A percentile compares a stretch with the other conserved stretches of the same genome.
phyloP scores from a whole-genome alignment of 306 rosid species.

The Prunus fruticosa region DNA sequence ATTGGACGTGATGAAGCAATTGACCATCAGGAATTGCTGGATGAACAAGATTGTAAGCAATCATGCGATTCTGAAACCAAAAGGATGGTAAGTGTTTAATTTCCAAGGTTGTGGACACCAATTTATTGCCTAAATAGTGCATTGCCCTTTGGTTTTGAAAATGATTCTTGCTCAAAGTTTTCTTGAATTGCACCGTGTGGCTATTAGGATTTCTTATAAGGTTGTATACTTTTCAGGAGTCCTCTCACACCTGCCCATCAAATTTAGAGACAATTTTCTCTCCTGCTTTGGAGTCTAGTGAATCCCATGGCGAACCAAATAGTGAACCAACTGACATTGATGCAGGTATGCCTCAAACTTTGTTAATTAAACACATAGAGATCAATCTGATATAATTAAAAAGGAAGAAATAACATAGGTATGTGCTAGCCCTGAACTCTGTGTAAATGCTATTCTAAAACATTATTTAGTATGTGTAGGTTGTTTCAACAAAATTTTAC shows the following conservation, averaged over 20 bases:
- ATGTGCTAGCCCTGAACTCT: not conserved
- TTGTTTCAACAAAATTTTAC: not conserved
- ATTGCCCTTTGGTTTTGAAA: not conserved
- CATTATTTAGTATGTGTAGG: not conserved
- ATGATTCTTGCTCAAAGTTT: not conserved
- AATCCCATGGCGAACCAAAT: slow-evolving; percentile 38
- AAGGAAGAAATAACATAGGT: not conserved
- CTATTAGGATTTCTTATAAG: slow-evolving; percentile 1
- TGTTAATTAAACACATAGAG: not conserved
- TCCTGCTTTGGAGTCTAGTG: slow-evolving; percentile 64
- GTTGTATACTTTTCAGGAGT: slow-evolving; percentile 46
- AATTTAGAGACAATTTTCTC: slow-evolving; percentile 70
- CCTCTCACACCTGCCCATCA: slow-evolving; percentile 36
- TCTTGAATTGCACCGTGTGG: not conserved
- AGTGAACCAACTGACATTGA: slow-evolving; percentile 45
- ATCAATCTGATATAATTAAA: not conserved
- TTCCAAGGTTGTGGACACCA: not conserved
- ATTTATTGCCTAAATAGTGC: not conserved
- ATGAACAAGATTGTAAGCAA: slow-evolving; percentile 42
- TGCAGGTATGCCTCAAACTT: slow-evolving; percentile 42
- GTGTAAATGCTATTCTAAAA: not conserved
- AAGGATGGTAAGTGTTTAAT: slow-evolving; percentile 42
- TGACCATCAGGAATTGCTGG: slow-evolving; percentile 35
- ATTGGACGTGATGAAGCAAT: slow-evolving; percentile 40
- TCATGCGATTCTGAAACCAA: slow-evolving; percentile 38